phyloP scores from a whole-genome alignment of 2,329 filamentous ascomycete species.

The Talaromyces sp. region DNA sequence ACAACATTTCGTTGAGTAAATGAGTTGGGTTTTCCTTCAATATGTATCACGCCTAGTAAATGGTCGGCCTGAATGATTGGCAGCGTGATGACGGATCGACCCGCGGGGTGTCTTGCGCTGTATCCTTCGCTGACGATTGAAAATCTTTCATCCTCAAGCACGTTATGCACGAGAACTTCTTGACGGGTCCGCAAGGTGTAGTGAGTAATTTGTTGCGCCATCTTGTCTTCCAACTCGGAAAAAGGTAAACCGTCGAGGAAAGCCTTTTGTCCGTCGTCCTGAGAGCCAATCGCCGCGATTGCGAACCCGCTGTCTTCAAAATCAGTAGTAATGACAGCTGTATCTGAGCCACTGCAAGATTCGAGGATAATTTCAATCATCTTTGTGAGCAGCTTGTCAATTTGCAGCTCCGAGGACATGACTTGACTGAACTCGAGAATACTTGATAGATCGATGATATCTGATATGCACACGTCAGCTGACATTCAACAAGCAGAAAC shows the following conservation, averaged over 20 bases:
- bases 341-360: conserved; percentile 58
- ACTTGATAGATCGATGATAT: conserved; percentile 61
- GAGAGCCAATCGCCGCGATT: conserved; percentile 58
- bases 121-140: conserved; percentile 58
- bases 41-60: conserved; percentile 59
- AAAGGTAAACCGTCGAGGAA: conserved; percentile 55
- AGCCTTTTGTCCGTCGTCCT: conserved; percentile 52
- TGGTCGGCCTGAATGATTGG: conserved; percentile 60
- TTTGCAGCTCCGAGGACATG: conserved; percentile 61
- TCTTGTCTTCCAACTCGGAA: conserved; percentile 54
- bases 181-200: conserved; percentile 62
- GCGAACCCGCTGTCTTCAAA: conserved; percentile 58
- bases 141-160: conserved; percentile 63
- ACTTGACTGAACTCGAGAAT: conserved; percentile 64
- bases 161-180: conserved; percentile 60
- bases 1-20: conserved; percentile 59
- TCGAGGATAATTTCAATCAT: conserved; percentile 64
- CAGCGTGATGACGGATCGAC: conserved; percentile 59
- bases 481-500: neutral
- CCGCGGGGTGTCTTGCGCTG: conserved; percentile 52
- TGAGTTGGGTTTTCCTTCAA: conserved; percentile 60
- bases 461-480: conserved; percentile 45
- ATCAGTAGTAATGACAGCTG: conserved; percentile 59
- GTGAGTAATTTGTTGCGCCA: conserved; percentile 59
- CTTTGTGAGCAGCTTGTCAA: conserved; percentile 59